phyloP scores from a whole-genome alignment of 139 green algal genomes.

The Diplosphaera chodatii region DNA sequence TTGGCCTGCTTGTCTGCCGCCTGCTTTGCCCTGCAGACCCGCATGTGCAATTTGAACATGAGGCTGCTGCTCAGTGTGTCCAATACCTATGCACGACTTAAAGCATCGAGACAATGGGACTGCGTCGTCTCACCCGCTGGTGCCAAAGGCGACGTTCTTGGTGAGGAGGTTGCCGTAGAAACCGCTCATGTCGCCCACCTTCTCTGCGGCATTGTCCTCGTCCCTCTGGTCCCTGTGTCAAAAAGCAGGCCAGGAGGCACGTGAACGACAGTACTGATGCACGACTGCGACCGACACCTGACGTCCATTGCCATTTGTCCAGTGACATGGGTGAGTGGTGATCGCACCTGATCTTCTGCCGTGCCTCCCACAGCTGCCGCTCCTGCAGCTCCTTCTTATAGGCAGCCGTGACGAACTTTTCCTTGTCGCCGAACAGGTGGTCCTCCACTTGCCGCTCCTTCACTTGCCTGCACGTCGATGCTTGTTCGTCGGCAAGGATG shows the following conservation, averaged over 20 bases:
- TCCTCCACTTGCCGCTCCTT: constrained; percentile 80
- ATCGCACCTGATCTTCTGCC: constrained; percentile 50
- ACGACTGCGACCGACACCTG: too few species aligned
- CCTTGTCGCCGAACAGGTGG: constrained; percentile 85
- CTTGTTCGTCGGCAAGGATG: too few species aligned
- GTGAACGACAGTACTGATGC: too few species aligned
- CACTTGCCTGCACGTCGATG: constrained; percentile 44
- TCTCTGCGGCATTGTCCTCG: constrained; percentile 53
- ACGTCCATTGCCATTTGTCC: too few species aligned
- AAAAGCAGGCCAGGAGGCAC: too few species aligned
- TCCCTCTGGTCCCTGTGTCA: constrained; percentile 67
- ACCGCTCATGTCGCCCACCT: constrained; percentile 78
- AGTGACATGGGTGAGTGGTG: too few species aligned
- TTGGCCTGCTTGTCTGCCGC: background rate
- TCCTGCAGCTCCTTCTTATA: constrained; percentile 95
- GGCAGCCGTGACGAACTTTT: constrained; percentile 89
- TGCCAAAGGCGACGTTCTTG: constrained; percentile 67
- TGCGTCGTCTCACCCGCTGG: constrained; percentile 2
- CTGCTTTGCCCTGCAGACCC: background rate
- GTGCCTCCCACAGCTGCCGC: constrained; percentile 62
- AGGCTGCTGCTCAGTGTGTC: too few species aligned
- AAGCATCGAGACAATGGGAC: too few species aligned
- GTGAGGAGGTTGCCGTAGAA: constrained; percentile 86
- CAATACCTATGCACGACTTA: too few species aligned
- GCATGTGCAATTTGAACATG: too few species aligned